Evolutionary conservation across 495 filamentous ascomycete genomes (phyloP), one percentile per base, ranked within the genome.

Genomic region (Extremus antarcticus): DNA sequence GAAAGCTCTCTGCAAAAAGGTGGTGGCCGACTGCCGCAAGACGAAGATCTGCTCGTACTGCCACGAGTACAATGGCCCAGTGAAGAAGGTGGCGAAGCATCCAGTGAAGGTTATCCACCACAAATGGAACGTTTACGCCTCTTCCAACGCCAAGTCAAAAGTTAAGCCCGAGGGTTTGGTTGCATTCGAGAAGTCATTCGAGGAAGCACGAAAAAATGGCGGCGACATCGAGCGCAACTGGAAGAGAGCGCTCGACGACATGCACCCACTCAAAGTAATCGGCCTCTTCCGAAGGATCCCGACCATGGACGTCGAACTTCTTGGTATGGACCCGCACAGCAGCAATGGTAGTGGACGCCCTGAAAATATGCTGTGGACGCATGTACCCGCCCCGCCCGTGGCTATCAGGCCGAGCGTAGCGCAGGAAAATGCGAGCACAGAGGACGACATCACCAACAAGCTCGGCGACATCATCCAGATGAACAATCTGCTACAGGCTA

Each of bases 321-420:
- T 98, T 20, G 89, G 89, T 1, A 78, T 98, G 67, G 80, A 95
- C 59, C 88, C 92, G 29, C 75, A 80, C 25, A 86, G 94, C 61
- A 48, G 43, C 23, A 90, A 80, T 23, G 86, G 94, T 61, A 47
- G 53, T 20, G 90, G 89, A 1, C 77, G 90, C 46, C 92, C 92
- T 1, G 92, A 98, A 63, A 94, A 95, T 86, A 94, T 95, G 68
- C 76, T 98, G 19, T 98, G 92, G 92, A 88, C 94, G 68, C 95
- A 89, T 66, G 76, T 98, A 22, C 92, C 92, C 0, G 91, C 90
- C 2, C 89, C 92, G 0, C 92, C 92, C 0, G 84, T 96, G 24
- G 90, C 87, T 61, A 94, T 98, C 63, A 79, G 92, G 46, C 92
- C 92, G 3, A 95, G 90, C 0, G 94, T 97, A 7, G 81, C 83